phyloP scores from a whole-genome alignment of 345 rosid species.

The Triadica sebifera region DNA sequence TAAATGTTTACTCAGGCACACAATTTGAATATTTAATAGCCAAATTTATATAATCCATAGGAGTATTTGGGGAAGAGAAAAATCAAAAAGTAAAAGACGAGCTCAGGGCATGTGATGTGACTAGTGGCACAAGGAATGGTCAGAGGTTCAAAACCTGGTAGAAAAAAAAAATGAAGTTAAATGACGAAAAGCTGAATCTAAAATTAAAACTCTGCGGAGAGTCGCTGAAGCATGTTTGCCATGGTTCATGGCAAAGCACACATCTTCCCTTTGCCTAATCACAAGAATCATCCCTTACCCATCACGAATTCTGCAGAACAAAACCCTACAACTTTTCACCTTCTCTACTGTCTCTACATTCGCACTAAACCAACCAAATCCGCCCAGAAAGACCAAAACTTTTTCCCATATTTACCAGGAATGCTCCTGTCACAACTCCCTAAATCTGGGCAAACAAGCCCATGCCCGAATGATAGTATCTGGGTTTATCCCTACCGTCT shows the following conservation, averaged over 20 bases:
- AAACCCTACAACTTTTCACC: slow-evolving; percentile 2
- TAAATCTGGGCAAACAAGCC: slow-evolving; percentile 65
- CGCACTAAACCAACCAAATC: slow-evolving; percentile 22
- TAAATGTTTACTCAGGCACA: too few species aligned
- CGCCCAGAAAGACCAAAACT: slow-evolving; percentile 34
- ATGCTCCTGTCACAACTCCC: slow-evolving; percentile 46
- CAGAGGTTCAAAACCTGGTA: too few species aligned
- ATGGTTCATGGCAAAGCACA: slow-evolving; percentile 37
- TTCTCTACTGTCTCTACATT: slow-evolving; percentile 35
- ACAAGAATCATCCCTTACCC: slow-evolving; percentile 18
- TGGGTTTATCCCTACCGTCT: slow-evolving; percentile 68
- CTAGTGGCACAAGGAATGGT: too few species aligned
- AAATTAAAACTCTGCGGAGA: not conserved
- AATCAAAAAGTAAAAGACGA: too few species aligned
- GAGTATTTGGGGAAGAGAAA: too few species aligned
- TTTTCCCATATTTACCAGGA: slow-evolving; percentile 70
- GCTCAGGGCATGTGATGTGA: too few species aligned
- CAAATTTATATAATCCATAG: too few species aligned
- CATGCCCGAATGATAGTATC: slow-evolving; percentile 70
- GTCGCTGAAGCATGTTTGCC: slow-evolving; percentile 34
- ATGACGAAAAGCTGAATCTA: not conserved
- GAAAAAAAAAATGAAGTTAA: too few species aligned
- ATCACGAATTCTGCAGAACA: slow-evolving; percentile 9
- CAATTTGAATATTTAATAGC: too few species aligned
- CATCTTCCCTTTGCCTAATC: slow-evolving; percentile 8